Base-by-base conservation (phyloP, 768 basidiomycete genomes). In the Mycena epipterygia region DNA sequence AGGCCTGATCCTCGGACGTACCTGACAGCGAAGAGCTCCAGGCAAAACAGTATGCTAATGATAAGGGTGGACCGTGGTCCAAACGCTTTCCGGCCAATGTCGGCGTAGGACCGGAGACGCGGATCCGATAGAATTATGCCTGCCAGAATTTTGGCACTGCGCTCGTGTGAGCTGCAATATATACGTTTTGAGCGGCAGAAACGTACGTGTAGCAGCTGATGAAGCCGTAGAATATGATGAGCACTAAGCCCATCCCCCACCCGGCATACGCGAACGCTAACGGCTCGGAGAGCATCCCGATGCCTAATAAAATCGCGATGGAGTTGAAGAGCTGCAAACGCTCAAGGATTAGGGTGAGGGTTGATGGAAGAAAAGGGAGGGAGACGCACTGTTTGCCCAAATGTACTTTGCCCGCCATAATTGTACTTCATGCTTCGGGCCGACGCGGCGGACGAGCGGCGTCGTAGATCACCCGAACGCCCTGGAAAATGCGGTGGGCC, bases 201-300 rank as follows among this genome's bases (percentile, higher is more conserved):
- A 87, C 93, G 65, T 76, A 96, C 95, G 95, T 96, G 79, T 98
- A 95, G 77, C 95, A 97, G 17, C 95, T 93, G 21, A 97, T 80
- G 70, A 87, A 86, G 0, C 93, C 95, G 76, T 96, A 97, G 66
- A 89, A 88, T 13, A 94, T 78, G 67, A 98, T 89, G 21, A 98
- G 84, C 30, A 87, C 14, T 0, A 91, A 91, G 4, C 97, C 97
- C 53, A 87, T 84, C n/a, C 92, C 83, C 97, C 97, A 98, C 3
- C 97, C 97, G 1, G 95, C 90, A 75, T 95, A 96, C 0, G 96
- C 90, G 75, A 98, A 97, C 0, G 97, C 97, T 21, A 98, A 85
- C 0, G 96, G 95, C 79, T 96, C 92, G 12, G 94, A 95, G 13
- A 98, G 86, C 87, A 98, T 93, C 12, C 96, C 96, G 70, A 97